Evolutionary conservation across 108 stramenopile genomes (phyloP).

Genomic region (Aureococcus anophagefferens): DNA sequence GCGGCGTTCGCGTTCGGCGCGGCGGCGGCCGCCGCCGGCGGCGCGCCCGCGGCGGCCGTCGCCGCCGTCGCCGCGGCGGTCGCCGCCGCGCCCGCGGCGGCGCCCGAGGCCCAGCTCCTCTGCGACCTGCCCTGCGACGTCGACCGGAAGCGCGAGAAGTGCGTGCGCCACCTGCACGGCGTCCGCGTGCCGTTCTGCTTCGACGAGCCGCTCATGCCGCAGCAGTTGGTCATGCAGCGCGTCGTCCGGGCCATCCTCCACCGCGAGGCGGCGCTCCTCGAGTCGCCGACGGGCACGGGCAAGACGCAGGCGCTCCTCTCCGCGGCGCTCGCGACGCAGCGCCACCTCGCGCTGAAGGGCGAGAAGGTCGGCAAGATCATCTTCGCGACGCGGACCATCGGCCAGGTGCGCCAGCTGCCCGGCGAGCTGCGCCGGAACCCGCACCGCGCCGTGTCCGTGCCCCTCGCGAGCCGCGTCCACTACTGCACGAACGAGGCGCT

Average conservation of each 20-base stretch:
- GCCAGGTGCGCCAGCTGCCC: neutral
- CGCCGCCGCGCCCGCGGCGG: too few species aligned
- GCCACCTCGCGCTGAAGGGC: conserved; percentile 17
- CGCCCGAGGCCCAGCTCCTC: neutral
- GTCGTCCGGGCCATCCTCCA: neutral
- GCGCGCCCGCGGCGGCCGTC: too few species aligned
- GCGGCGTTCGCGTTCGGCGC: too few species aligned
- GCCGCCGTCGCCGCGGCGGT: too few species aligned
- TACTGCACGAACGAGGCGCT: neutral
- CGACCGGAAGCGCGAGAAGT: neutral
- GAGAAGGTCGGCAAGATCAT: neutral
- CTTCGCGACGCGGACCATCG: conserved; percentile 1
- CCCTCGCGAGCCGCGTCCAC: neutral
- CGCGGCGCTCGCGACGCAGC: conserved; percentile 70
- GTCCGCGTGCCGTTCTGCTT: neutral
- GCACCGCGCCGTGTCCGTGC: neutral
- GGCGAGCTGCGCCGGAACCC: neutral
- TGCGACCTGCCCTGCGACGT: neutral
- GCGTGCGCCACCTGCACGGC: neutral
- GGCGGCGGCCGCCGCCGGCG: too few species aligned
- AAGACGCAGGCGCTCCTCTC: conserved; percentile 80
- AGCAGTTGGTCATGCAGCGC: neutral
- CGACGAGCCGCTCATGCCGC: neutral
- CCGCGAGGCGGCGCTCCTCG: conserved; percentile 48
- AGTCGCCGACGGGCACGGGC: conserved; percentile 83